Evolutionary conservation across 192 early-diverging fungal species (phyloP).

Genomic region (Coemansia sp.): DNA sequence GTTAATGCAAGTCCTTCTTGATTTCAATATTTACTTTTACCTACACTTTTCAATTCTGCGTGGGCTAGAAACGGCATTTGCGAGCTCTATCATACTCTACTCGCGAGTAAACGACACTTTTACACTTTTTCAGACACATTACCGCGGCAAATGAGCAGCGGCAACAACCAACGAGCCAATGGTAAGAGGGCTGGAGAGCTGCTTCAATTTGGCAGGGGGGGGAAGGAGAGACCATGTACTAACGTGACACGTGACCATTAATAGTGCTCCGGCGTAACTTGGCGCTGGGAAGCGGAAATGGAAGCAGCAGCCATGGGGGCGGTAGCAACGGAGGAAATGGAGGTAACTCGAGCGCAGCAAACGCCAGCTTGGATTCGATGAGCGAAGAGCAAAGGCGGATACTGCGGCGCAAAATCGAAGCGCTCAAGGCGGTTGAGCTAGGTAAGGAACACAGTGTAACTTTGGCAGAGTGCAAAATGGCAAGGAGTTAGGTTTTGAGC

Average conservation of each 20-base stretch:
- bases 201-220: neutral
- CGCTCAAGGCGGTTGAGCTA: conserved; percentile 34
- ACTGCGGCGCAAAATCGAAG: conserved; percentile 46
- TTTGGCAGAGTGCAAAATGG: neutral
- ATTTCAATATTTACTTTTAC: neutral
- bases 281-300: neutral
- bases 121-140: neutral
- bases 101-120: neutral
- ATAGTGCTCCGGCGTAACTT: conserved; percentile 6
- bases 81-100: neutral
- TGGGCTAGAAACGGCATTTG: neutral
- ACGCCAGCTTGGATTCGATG: conserved; percentile 23
- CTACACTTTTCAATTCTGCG: neutral
- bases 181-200: conserved; percentile 12
- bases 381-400: conserved; percentile 45
- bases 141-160: conserved; percentile 15
- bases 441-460: conserved; percentile 18
- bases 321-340: conserved; percentile 8
- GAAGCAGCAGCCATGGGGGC: conserved; percentile 9
- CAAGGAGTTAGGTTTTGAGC: neutral
- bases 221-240: neutral
- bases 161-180: conserved; percentile 31
- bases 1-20: neutral
- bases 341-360: conserved; percentile 1
- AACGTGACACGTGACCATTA: neutral